Evolutionary conservation across 306 rosid genomes (phyloP).

Genomic region (Lathyrus oleraceus): DNA sequence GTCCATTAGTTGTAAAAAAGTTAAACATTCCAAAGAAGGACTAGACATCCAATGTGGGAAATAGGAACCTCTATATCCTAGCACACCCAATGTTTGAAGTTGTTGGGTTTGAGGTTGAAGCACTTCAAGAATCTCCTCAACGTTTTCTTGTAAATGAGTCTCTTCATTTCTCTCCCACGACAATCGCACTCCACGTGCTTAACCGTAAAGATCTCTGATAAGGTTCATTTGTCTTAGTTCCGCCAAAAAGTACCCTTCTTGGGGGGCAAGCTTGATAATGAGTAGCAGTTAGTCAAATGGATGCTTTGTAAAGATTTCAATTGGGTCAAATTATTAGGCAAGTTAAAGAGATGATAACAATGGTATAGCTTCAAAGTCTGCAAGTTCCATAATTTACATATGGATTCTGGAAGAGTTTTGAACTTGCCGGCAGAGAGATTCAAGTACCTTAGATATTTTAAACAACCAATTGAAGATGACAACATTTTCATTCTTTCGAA

Average conservation of each 20-base stretch:
- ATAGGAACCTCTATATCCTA: background rate
- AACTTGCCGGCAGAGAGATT: background rate
- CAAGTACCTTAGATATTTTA: background rate
- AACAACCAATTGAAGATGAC: background rate
- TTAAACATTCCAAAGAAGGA: background rate
- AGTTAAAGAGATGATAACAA: background rate
- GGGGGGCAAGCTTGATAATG: background rate
- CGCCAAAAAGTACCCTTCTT: background rate
- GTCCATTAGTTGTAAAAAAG: accelerated
- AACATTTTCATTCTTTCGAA: background rate
- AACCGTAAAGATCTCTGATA: background rate
- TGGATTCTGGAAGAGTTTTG: background rate
- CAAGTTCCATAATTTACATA: background rate
- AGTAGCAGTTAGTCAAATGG: background rate
- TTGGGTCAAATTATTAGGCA: background rate
- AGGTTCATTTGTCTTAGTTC: background rate
- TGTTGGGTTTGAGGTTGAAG: background rate
- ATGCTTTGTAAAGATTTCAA: background rate
- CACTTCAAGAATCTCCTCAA: too few relatives aligned
- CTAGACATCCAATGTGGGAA: constrained; percentile 2
- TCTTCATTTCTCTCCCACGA: background rate
- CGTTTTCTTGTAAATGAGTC: too few relatives aligned
- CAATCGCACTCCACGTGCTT: background rate
- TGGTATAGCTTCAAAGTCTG: background rate
- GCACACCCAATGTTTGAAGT: background rate